Conservation (phyloP, 208 protist genomes). For the Trypanosoma grayi region DNA sequence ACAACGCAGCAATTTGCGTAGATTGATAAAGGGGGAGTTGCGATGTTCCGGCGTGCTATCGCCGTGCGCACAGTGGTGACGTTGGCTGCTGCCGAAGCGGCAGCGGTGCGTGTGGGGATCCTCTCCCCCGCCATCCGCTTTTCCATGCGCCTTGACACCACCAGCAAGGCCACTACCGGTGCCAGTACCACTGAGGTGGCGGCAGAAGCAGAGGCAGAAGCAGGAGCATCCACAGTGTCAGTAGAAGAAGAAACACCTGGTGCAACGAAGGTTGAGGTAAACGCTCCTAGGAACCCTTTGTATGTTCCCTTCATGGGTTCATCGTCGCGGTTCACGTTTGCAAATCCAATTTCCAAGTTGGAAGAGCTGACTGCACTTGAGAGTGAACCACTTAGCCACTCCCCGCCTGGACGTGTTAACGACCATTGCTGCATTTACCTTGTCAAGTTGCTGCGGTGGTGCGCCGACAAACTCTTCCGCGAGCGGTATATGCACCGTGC, state of each 20-base stretch:
- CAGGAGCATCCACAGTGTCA: background rate
- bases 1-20: too few species aligned
- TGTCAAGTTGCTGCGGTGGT: slow-evolving; percentile 67
- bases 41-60: too few species aligned
- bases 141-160: too few species aligned
- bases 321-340: slow-evolving; percentile 54
- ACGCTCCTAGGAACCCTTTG: slow-evolving; percentile 16
- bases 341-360: slow-evolving; percentile 19
- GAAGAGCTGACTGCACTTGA: slow-evolving; percentile 46
- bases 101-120: too few species aligned
- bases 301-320: slow-evolving; percentile 66
- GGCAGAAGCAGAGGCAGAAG: background rate
- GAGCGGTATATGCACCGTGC: slow-evolving; percentile 76
- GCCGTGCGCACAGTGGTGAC: too few species aligned
- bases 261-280: background rate
- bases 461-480: slow-evolving; percentile 64
- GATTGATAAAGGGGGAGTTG: too few species aligned
- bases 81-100: too few species aligned
- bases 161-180: too few species aligned
- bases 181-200: background rate
- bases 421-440: slow-evolving; percentile 70
- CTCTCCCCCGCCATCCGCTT: too few species aligned
- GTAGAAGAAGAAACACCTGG: background rate
- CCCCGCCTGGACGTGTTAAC: slow-evolving; percentile 47
- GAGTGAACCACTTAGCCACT: slow-evolving; percentile 55